Evolutionary conservation across 768 basidiomycete genomes (phyloP).

Genomic region (Rhodosporidiobolus sp.): DNA sequence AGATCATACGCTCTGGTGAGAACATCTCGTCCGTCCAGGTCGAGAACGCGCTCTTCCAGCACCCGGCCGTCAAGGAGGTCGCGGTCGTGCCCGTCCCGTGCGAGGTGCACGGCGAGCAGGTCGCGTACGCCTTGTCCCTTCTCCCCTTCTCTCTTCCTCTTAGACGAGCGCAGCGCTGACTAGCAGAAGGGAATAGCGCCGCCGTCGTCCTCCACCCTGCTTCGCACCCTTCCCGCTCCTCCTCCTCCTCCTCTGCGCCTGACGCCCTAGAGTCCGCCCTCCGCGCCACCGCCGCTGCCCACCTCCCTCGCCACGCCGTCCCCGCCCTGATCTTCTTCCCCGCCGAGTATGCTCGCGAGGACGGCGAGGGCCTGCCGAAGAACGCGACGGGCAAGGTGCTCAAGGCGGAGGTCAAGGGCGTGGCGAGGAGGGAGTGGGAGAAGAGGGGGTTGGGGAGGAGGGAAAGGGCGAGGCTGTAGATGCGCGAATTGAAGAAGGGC

Average conservation of each 20-base stretch:
- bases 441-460: conserved; percentile 5
- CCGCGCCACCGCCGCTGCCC: conserved; percentile 9
- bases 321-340: conserved; percentile 39
- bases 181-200: conserved; percentile 30
- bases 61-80: conserved; percentile 33
- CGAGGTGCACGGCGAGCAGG: conserved; percentile 38
- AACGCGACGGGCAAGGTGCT: conserved; percentile 43
- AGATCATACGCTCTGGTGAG: conserved; percentile 45
- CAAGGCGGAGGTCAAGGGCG: conserved; percentile 32
- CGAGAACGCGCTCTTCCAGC: conserved; percentile 40
- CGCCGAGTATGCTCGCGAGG: neutral
- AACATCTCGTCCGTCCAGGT: conserved; percentile 42
- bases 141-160: neutral
- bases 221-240: neutral
- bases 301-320: conserved; percentile 33
- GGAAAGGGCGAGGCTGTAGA: conserved; percentile 5
- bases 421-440: conserved; percentile 19
- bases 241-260: neutral
- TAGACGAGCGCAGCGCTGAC: no score
- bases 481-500: no score
- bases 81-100: conserved; percentile 39
- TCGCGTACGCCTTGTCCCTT: conserved; percentile 20
- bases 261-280: conserved; percentile 26
- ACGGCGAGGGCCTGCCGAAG: neutral
- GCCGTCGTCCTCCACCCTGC: conserved; percentile 28